Conservation (phyloP, 1,284 basidiomycete genomes). For the Schizophyllum amplum region DNA sequence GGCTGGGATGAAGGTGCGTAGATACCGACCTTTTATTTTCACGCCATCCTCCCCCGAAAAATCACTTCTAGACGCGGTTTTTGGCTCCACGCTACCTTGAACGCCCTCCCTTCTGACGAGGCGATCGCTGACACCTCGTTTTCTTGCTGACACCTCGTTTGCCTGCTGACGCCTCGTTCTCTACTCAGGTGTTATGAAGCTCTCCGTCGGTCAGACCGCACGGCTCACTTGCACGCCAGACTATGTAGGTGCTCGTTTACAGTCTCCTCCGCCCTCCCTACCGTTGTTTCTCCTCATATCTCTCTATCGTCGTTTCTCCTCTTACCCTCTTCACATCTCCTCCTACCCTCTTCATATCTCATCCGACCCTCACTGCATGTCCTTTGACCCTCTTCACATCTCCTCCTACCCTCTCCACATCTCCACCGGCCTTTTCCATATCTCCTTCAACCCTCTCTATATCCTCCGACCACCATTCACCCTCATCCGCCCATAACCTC, state of each 20-base stretch:
- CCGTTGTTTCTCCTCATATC: too few species aligned
- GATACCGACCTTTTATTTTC: neutral
- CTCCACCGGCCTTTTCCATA: too few species aligned
- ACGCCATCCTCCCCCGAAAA: neutral
- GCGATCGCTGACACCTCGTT: too few species aligned
- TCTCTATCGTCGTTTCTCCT: constrained; percentile 5
- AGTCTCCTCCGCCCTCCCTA: constrained; percentile 3
- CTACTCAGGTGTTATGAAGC: constrained; percentile 56
- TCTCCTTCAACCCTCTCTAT: too few species aligned
- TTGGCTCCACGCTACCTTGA: too few species aligned
- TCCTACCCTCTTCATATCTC: neutral
- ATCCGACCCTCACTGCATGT: neutral
- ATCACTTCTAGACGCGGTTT: neutral
- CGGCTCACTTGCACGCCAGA: constrained; percentile 58
- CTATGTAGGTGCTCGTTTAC: constrained; percentile 41
- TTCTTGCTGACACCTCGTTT: neutral
- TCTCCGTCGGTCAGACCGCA: constrained; percentile 77
- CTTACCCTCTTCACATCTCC: neutral
- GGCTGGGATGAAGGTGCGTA: constrained; percentile 86
- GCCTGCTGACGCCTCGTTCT: constrained; percentile 14
- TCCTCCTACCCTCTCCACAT: neutral
- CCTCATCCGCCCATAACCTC: too few species aligned
- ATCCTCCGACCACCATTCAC: too few species aligned
- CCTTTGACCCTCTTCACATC: neutral
- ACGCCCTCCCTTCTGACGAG: too few species aligned